These are phyloP conservation scores for Pseudogymnoascus sp. DNA, from an alignment of 2,329 filamentous ascomycete genomes.

Conservation along the genomic window DNA sequence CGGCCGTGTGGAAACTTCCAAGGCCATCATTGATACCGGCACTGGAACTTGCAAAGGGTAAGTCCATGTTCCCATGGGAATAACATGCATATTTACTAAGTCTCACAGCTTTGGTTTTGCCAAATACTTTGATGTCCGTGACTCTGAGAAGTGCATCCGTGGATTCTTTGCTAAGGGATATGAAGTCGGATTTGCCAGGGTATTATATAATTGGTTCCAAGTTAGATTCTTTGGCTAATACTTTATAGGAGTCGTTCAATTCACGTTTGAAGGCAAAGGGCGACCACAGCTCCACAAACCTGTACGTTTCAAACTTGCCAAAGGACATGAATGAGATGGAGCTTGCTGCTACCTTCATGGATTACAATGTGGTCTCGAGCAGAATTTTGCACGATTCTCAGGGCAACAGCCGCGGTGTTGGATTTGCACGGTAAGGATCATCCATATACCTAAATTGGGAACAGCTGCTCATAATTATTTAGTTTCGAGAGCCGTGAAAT, in stretches of 20 bases:
- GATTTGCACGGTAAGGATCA: constrained; percentile 75
- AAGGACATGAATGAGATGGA: constrained; percentile 87
- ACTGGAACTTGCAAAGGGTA: constrained; percentile 96
- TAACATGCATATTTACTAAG: constrained; percentile 7
- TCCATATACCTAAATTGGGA: neutral
- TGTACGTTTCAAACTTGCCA: constrained; percentile 96
- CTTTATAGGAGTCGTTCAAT: constrained; percentile 82
- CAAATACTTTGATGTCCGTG: constrained; percentile 78
- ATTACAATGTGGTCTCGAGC: constrained; percentile 80
- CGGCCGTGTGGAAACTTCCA: constrained; percentile 89
- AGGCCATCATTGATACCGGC: constrained; percentile 93
- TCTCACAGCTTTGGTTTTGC: constrained; percentile 81
- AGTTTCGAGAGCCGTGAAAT: constrained; percentile 86
- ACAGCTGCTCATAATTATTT: constrained; percentile 16
- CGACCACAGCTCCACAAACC: constrained; percentile 81
- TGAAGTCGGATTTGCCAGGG: constrained; percentile 92
- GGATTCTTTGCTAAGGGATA: constrained; percentile 92
- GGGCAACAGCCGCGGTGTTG: constrained; percentile 91
- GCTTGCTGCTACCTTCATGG: constrained; percentile 67
- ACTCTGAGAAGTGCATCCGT: constrained; percentile 92
- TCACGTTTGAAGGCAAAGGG: constrained; percentile 94
- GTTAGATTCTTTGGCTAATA: constrained; percentile 16
- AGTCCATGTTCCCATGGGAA: constrained; percentile 22
- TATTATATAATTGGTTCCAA: constrained; percentile 30
- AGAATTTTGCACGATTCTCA: constrained; percentile 89